Evolutionary conservation across 2,329 filamentous ascomycete genomes (phyloP).

Genomic region (Pseudocercospora macadamiae): DNA sequence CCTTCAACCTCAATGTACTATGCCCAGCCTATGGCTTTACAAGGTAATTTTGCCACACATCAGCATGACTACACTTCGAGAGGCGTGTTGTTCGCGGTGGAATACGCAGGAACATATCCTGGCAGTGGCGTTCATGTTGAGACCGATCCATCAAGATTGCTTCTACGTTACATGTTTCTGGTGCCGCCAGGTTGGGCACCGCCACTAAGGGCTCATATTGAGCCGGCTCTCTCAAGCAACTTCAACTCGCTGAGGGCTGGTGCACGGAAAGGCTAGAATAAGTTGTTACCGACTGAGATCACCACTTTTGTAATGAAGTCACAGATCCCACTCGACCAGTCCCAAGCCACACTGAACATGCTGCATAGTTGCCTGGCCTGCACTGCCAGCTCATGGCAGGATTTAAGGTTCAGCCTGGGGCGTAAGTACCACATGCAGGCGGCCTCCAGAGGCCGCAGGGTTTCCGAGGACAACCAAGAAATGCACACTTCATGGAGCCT

Average conservation of each 20-base stretch:
- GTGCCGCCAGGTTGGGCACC: background rate
- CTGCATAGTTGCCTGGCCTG: background rate
- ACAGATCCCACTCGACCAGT: too few species aligned
- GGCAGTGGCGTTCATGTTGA: slow-evolving; percentile 13
- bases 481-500: too few species aligned
- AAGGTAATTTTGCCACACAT: background rate
- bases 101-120: slow-evolving; percentile 4
- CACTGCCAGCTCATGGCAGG: background rate
- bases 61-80: background rate
- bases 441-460: too few species aligned
- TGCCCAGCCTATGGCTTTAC: background rate
- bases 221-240: background rate
- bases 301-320: too few species aligned
- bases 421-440: background rate
- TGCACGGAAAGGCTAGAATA: background rate
- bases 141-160: slow-evolving; percentile 10
- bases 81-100: slow-evolving; percentile 12
- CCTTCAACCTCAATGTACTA: slow-evolving; percentile 7
- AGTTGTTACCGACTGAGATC: too few species aligned
- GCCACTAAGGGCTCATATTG: background rate
- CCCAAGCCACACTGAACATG: too few species aligned
- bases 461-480: too few species aligned
- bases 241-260: background rate
- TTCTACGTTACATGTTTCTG: slow-evolving; percentile 11
- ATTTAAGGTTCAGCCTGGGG: background rate